These are phyloP conservation scores for Claviceps humidiphila DNA, from an alignment of 2,329 filamentous ascomycete genomes.

Conservation along the genomic window DNA sequence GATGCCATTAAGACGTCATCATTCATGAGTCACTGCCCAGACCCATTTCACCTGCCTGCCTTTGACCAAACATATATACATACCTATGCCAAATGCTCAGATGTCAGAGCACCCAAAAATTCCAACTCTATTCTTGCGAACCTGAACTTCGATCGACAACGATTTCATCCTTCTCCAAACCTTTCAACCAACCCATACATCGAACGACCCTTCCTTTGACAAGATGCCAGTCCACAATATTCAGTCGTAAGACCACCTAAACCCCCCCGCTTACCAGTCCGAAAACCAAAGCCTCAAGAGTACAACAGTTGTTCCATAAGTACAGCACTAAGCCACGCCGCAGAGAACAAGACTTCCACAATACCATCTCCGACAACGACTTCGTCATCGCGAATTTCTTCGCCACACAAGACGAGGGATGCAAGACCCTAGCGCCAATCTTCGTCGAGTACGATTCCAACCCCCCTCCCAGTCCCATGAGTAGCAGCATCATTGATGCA, in stretches of 20 bases:
- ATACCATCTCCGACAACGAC: not conserved
- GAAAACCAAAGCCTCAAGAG: not conserved
- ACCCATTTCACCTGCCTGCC: not conserved
- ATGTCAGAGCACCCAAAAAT: too few relatives aligned
- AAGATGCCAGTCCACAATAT: slow-evolving; percentile 4
- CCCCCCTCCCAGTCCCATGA: not conserved
- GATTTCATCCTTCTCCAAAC: not conserved
- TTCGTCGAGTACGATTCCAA: slow-evolving; percentile 4
- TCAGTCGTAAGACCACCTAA: not conserved
- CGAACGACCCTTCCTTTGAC: not conserved
- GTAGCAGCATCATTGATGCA: not conserved
- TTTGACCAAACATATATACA: not conserved
- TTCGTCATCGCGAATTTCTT: slow-evolving; percentile 4
- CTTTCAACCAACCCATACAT: not conserved
- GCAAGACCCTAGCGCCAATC: slow-evolving; percentile 4
- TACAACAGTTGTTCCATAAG: not conserved
- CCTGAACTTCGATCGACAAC: not conserved
- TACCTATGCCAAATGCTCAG: not conserved
- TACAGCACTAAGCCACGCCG: not conserved
- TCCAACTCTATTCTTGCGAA: too few relatives aligned
- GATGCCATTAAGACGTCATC: not conserved
- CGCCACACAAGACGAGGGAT: slow-evolving; percentile 2
- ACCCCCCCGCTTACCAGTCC: not conserved
- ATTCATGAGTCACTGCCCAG: not conserved
- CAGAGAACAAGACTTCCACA: slow-evolving; percentile 1